A percentile compares a stretch with the other conserved stretches of the same genome.
Conservation (phyloP, 495 filamentous ascomycete species). For the Penicilliopsis zonata region DNA sequence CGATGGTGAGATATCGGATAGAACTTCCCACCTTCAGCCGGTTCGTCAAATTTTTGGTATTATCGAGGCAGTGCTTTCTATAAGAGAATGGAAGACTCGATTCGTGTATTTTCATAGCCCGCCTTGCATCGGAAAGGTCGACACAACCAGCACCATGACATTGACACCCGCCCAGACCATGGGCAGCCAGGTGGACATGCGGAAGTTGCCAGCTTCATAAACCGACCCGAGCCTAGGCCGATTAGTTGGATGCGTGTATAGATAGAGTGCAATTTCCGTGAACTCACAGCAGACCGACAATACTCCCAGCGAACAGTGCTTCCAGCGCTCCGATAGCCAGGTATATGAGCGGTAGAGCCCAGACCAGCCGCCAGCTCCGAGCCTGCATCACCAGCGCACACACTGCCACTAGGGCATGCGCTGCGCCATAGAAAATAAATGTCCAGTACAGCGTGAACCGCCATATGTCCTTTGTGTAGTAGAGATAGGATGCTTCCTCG, state of each 20-base stretch:
- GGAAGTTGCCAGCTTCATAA: slow-evolving; percentile 77
- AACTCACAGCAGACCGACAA: slow-evolving; percentile 80
- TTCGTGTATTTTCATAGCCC: slow-evolving; percentile 72
- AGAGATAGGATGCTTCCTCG: slow-evolving; percentile 53
- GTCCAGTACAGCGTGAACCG: slow-evolving; percentile 91
- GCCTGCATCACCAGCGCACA: slow-evolving; percentile 64
- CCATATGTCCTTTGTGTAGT: slow-evolving; percentile 73
- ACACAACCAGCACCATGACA: slow-evolving; percentile 76
- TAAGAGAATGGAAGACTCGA: too few species aligned
- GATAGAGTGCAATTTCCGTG: not conserved
- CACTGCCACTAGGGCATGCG: slow-evolving; percentile 42
- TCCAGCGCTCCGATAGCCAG: slow-evolving; percentile 64
- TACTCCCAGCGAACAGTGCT: slow-evolving; percentile 73
- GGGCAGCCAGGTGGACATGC: slow-evolving; percentile 96
- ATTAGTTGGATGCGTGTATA: too few species aligned
- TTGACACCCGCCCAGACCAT: slow-evolving; percentile 91
- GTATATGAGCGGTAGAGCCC: slow-evolving; percentile 68
- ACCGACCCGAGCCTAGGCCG: slow-evolving; percentile 66
- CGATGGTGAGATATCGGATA: too few species aligned
- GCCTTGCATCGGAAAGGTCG: slow-evolving; percentile 92
- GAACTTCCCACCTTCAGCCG: too few species aligned
- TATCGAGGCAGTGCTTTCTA: too few species aligned
- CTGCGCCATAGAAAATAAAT: slow-evolving; percentile 31
- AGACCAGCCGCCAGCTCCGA: slow-evolving; percentile 61
- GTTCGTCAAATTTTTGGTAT: too few species aligned